Evolutionary conservation across 2,329 filamentous ascomycete genomes (phyloP), one percentile per base, ranked within the genome.

Genomic region (Trichoderma aggressivum): DNA sequence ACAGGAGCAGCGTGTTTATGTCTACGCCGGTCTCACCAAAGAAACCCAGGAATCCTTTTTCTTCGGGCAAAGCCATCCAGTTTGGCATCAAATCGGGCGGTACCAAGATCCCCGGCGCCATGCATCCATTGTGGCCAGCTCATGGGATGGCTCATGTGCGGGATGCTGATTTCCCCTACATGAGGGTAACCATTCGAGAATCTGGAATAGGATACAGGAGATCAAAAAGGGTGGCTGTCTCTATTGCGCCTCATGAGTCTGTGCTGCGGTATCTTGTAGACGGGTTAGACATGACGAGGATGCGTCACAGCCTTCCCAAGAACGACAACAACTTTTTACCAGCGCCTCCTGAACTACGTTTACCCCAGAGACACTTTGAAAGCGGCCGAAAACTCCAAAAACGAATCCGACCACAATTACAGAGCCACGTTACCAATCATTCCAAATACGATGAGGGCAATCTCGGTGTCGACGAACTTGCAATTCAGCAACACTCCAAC

Each of bases 71-170:
- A 24, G 71, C 70, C 14, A 63, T 69, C 0, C 80, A 82, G 14
- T 85, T 87, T 72, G 84, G 86, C 3, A 76, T 79, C 30, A 85
- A 81, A 69, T 82, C 83, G 5, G 75, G 79, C 3, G 83, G 82
- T 0, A 76, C 88, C 5, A 93, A 88, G 75, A 84, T 91, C n/a
- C 88, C 90, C 0, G 92, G 91, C 3, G 85, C 90, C 10, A 82
- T 84, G 73, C 85, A 92, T 68, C 87, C 92, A 4, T 84, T 88
- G n/a, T 96, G 92, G 91, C 93, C 93, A 47, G 86, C 88, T 62
- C 85, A 86, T 73, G 91, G 84, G 7, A 89, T 88, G 77, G 81
- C 85, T 1, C 92, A 94, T 78, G 81, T 94, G 55, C 87, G 90
- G 69, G 89, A 87, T 7, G 70, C 75, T 43, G 74, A 74, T 16